These are phyloP conservation scores for Paradendryphiella salina DNA, from an alignment of 2,329 filamentous ascomycete genomes.

Conservation along the genomic window DNA sequence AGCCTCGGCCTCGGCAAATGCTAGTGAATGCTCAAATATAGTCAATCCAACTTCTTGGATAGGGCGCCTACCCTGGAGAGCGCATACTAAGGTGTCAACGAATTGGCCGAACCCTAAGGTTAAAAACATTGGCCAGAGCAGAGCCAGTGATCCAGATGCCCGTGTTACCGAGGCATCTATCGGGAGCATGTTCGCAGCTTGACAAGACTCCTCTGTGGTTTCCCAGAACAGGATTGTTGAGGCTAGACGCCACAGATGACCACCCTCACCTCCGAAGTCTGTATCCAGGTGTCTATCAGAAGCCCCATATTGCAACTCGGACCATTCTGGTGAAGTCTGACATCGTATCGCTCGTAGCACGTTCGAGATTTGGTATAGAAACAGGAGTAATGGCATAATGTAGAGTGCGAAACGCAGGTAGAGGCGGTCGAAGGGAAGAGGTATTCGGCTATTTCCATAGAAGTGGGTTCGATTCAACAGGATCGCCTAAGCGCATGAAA, in stretches of 20 bases:
- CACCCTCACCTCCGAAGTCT: conserved; percentile 62
- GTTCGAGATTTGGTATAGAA: conserved; percentile 63
- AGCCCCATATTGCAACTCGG: conserved; percentile 53
- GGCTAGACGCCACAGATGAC: conserved; percentile 71
- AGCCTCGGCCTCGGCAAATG: conserved; percentile 92
- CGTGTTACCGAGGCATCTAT: conserved; percentile 57
- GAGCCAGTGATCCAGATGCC: conserved; percentile 75
- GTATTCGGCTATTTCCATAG: conserved; percentile 84
- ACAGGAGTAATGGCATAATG: conserved; percentile 37
- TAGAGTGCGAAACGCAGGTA: conserved; percentile 46
- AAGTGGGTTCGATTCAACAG: conserved; percentile 90
- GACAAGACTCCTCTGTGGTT: conserved; percentile 73
- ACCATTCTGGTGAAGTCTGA: conserved; percentile 66
- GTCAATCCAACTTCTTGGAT: conserved; percentile 93
- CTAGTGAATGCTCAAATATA: conserved; percentile 91
- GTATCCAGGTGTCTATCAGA: conserved; percentile 48
- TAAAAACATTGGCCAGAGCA: conserved; percentile 74
- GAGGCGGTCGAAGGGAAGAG: conserved; percentile 74
- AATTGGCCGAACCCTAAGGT: conserved; percentile 76
- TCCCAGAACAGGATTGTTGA: conserved; percentile 74
- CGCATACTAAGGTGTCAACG: conserved; percentile 83
- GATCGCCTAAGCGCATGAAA: conserved; percentile 62
- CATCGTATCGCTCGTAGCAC: conserved; percentile 87
- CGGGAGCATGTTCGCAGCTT: conserved; percentile 70
- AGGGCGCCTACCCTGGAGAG: conserved; percentile 78